Evolutionary conservation across 2,329 filamentous ascomycete genomes (phyloP).

Genomic region (Mariannaea sp.): DNA sequence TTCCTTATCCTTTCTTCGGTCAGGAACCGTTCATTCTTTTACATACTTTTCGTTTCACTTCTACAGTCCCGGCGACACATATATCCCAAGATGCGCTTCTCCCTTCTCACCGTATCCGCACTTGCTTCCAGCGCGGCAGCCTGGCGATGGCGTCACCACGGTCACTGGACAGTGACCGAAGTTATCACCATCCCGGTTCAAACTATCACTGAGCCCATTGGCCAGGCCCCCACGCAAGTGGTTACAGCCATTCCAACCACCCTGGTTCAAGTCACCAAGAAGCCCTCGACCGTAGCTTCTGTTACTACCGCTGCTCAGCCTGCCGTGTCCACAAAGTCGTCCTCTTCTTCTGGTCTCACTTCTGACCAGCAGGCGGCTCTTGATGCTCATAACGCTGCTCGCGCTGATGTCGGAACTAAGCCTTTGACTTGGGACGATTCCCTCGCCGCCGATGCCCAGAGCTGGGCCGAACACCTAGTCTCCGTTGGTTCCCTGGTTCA

Average conservation of each 20-base stretch:
- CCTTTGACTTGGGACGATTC: constrained; percentile 29
- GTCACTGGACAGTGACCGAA: constrained; percentile 10
- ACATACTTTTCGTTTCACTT: not conserved
- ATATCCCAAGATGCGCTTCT: constrained; percentile 19
- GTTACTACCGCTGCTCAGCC: constrained; percentile 5
- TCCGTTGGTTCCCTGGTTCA: constrained; percentile 27
- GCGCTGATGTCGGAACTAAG: constrained; percentile 26
- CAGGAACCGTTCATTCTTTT: constrained; percentile 19
- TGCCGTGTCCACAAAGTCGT: constrained; percentile 11
- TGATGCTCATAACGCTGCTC: constrained; percentile 35
- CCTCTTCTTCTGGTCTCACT: constrained; percentile 19
- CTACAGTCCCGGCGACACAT: constrained; percentile 15
- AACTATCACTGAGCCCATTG: constrained; percentile 23
- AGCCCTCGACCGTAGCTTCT: constrained; percentile 6
- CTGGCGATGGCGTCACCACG: constrained; percentile 7
- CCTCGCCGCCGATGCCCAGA: constrained; percentile 32
- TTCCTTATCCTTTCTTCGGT: constrained; percentile 10
- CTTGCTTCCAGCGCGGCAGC: constrained; percentile 27
- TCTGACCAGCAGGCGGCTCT: constrained; percentile 31
- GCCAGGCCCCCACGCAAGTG: constrained; percentile 12
- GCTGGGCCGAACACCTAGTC: constrained; percentile 32
- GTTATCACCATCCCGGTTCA: constrained; percentile 4
- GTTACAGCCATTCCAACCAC: constrained; percentile 1
- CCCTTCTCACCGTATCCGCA: constrained; percentile 12
- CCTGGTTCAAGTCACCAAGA: constrained; percentile 3